These are phyloP conservation scores for Puya raimondii DNA, from an alignment of 176 grass and related monocot species.

Conservation along the genomic window DNA sequence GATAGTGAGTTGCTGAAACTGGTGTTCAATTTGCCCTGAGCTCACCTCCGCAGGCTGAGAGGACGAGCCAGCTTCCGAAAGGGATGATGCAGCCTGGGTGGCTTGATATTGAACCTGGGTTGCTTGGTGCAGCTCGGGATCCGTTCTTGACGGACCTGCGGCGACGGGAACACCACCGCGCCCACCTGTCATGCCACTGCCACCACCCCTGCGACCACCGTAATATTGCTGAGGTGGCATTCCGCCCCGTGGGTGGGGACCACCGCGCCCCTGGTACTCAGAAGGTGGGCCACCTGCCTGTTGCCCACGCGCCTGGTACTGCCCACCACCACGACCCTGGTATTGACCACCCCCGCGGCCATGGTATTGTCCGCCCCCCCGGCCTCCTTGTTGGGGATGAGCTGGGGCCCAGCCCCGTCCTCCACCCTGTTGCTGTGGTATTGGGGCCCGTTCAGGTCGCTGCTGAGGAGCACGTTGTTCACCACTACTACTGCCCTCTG, in stretches of 20 bases:
- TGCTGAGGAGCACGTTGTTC: constrained; percentile 38
- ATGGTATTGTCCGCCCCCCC: constrained; percentile 47
- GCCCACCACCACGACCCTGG: constrained; percentile 29
- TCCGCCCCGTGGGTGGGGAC: constrained; percentile 15
- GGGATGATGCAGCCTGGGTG: constrained; percentile 39
- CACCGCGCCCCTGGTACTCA: constrained; percentile 51
- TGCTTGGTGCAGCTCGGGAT: constrained; percentile 99
- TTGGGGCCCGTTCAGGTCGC: constrained; percentile 37
- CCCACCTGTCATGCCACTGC: constrained; percentile 27
- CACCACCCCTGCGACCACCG: constrained; percentile 53
- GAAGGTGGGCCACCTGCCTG: constrained; percentile 5
- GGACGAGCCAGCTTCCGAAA: constrained; percentile 44
- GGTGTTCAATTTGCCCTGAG: constrained; percentile 54
- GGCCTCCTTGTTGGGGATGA: constrained; percentile 40
- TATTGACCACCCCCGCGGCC: constrained; percentile 34
- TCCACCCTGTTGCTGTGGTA: constrained; percentile 29
- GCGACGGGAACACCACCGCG: constrained; percentile 31
- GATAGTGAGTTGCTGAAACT: constrained; percentile 51
- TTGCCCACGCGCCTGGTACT: constrained; percentile 47
- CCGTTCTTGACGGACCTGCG: constrained; percentile 54
- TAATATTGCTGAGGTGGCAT: constrained; percentile 44
- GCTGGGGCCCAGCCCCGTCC: constrained; percentile 41
- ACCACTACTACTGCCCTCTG: constrained; percentile 27
- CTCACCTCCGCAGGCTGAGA: constrained; percentile 62
- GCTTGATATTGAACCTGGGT: constrained; percentile 47